Conservation (phyloP, 176 grass and related monocot species). For the Zoysia japonica region DNA sequence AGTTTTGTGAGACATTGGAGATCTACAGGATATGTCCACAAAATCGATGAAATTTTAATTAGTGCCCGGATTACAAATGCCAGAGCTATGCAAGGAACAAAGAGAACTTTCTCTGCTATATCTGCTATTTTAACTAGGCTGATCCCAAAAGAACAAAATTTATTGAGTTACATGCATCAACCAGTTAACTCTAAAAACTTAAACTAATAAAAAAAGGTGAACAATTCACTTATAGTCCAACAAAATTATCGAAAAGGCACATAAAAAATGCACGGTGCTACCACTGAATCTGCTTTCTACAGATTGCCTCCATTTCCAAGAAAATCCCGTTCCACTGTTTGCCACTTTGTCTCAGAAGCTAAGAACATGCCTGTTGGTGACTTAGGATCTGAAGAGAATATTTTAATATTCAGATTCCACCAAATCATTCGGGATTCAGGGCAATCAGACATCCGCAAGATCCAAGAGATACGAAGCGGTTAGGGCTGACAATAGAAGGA, state of each 20-base stretch:
- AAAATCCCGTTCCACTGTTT: neutral
- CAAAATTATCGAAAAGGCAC: too few relatives aligned
- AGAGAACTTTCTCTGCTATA: slow-evolving; percentile 8
- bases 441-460: slow-evolving; percentile 8
- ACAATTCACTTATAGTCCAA: too few relatives aligned
- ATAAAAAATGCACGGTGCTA: neutral
- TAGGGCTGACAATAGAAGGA: neutral
- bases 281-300: neutral
- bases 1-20: neutral
- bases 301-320: neutral
- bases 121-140: slow-evolving; percentile 2
- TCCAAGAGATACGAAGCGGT: neutral
- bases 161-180: too few relatives aligned
- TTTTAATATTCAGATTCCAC: neutral
- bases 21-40: slow-evolving; percentile 20
- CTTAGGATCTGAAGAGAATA: slow-evolving; percentile 2
- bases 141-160: neutral
- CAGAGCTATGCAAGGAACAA: neutral
- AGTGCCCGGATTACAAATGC: neutral
- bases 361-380: neutral
- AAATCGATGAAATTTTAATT: neutral
- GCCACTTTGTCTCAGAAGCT: neutral
- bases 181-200: too few relatives aligned
- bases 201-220: too few relatives aligned
- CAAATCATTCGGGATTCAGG: neutral